phyloP scores from a whole-genome alignment of 768 basidiomycete genomes.

The Boletellus ananas region DNA sequence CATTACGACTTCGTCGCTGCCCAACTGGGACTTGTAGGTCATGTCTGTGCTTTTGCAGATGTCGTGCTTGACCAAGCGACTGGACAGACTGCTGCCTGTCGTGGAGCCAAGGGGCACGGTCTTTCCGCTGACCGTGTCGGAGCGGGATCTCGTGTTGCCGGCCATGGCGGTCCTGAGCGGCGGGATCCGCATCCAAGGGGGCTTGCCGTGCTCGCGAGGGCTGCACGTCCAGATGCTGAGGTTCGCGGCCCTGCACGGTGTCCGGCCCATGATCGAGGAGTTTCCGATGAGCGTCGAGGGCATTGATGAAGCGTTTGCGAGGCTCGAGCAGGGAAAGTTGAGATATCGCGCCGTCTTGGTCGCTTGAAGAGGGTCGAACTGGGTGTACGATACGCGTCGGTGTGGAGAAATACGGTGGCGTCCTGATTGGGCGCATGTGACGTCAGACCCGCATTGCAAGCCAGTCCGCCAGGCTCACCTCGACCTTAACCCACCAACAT shows the following conservation, averaged over 20 bases:
- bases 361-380: background rate
- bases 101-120: slow-evolving; percentile 23
- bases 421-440: slow-evolving; percentile 5
- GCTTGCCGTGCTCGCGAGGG: slow-evolving; percentile 24
- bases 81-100: slow-evolving; percentile 24
- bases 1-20: slow-evolving; percentile 28
- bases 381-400: too few relatives aligned
- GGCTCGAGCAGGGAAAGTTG: slow-evolving; percentile 23
- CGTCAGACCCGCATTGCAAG: slow-evolving; percentile 15
- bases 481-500: too few relatives aligned
- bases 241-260: slow-evolving; percentile 30
- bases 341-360: slow-evolving; percentile 33
- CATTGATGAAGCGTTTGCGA: slow-evolving; percentile 27
- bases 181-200: slow-evolving; percentile 27
- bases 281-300: slow-evolving; percentile 32
- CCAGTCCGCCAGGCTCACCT: too few relatives aligned
- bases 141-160: slow-evolving; percentile 21
- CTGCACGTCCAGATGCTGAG: slow-evolving; percentile 31
- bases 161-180: slow-evolving; percentile 9
- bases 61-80: too few relatives aligned
- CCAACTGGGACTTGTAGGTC: slow-evolving; percentile 33
- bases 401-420: too few relatives aligned
- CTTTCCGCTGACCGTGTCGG: slow-evolving; percentile 26
- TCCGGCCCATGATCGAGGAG: slow-evolving; percentile 29
- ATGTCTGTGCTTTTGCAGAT: background rate